Percentiles rank a stretch among this genome's conserved stretches.
Conservation (phyloP, 1,139 yeast genomes). For the Hemisphaericaspora subhashii region DNA sequence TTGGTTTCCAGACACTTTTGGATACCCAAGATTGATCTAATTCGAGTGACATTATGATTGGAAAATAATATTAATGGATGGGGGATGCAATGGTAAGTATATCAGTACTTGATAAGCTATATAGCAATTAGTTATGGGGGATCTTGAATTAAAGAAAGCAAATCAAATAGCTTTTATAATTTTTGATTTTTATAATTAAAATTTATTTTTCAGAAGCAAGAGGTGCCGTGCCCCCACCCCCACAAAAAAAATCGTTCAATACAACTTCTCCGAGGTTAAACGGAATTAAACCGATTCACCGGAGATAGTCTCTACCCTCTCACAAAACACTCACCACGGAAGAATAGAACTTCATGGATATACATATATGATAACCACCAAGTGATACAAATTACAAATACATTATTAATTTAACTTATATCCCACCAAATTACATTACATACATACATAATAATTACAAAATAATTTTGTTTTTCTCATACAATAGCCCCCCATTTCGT, state of each 20-base stretch:
- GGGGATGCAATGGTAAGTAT: not conserved
- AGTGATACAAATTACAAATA: not conserved
- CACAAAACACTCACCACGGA: too few species aligned
- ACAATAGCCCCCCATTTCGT: not conserved
- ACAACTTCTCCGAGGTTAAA: not conserved
- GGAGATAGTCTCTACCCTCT: too few species aligned
- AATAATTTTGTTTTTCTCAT: too few species aligned
- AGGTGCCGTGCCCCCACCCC: constrained; percentile 1
- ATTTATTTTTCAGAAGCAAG: not conserved
- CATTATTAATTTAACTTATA: not conserved
- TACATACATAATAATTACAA: constrained; percentile 1
- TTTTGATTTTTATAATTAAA: not conserved
- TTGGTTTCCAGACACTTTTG: constrained; percentile 44
- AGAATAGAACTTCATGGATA: not conserved
- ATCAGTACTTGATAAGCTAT: not conserved
- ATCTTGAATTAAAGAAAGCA: too few species aligned
- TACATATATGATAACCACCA: not conserved
- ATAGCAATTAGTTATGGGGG: too few species aligned
- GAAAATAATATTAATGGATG: not conserved
- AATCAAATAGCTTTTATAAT: not conserved
- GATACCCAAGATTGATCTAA: constrained; percentile 29
- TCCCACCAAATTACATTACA: too few species aligned
- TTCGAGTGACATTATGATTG: constrained; percentile 6
- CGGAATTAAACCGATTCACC: not conserved
- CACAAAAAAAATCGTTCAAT: not conserved